phyloP scores from a whole-genome alignment of 2,329 filamentous ascomycete genomes.

The Fusarium chlamydosporum region DNA sequence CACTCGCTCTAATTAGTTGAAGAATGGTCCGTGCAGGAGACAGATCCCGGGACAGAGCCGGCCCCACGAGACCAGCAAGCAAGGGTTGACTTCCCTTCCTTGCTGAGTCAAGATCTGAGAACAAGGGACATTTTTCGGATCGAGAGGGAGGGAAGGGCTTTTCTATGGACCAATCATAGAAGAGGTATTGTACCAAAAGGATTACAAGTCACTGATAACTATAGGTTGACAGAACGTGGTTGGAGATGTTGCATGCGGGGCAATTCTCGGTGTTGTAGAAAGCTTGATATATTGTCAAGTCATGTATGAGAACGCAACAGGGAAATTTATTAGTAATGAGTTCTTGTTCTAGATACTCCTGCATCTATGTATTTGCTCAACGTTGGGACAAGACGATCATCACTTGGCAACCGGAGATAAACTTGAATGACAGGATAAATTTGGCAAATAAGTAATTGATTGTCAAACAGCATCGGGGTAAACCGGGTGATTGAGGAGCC shows the following conservation, averaged over 20 bases:
- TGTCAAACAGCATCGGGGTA: slow-evolving; percentile 40
- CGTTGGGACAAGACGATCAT: slow-evolving; percentile 19
- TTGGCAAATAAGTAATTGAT: slow-evolving; percentile 11
- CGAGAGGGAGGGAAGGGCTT: slow-evolving; percentile 8
- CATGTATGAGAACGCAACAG: slow-evolving; percentile 7
- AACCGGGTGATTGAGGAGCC: slow-evolving; percentile 30
- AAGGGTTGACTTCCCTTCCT: slow-evolving; percentile 26
- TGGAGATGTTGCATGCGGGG: slow-evolving; percentile 26
- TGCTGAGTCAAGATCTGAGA: slow-evolving; percentile 46
- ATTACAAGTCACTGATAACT: slow-evolving; percentile 32
- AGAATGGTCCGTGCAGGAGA: slow-evolving; percentile 45
- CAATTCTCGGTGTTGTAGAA: neutral
- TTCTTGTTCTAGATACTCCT: slow-evolving; percentile 25
- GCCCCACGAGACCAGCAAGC: slow-evolving; percentile 9
- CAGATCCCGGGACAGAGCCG: slow-evolving; percentile 32
- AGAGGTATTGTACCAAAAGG: slow-evolving; percentile 37
- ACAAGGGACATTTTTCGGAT: slow-evolving; percentile 42
- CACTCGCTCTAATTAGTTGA: slow-evolving; percentile 20
- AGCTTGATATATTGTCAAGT: neutral
- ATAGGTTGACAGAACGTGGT: slow-evolving; percentile 32
- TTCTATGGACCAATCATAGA: slow-evolving; percentile 43
- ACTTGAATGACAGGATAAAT: slow-evolving; percentile 39
- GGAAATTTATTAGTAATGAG: slow-evolving; percentile 37
- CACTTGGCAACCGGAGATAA: slow-evolving; percentile 42
- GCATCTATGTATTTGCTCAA: slow-evolving; percentile 21